Evolutionary conservation across 1,284 basidiomycete genomes (phyloP), one percentile per base, ranked within the genome.

Genomic region (Jaminaea rosea): DNA sequence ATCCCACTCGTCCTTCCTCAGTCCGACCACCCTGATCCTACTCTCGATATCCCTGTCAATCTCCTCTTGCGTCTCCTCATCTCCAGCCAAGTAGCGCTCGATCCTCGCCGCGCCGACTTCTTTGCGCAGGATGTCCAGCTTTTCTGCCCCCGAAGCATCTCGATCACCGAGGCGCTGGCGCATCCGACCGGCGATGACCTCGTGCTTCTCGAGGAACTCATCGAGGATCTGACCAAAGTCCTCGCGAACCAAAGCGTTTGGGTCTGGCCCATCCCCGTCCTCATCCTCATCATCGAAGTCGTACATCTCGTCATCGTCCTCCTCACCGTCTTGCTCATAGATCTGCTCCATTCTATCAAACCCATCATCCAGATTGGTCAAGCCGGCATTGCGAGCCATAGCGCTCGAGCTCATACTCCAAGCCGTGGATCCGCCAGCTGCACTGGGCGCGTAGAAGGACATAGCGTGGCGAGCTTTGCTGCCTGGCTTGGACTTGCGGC

Each of bases 171-270:
- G 59, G 4, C 55, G 48, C 47, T 80, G 85, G 56, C 83, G 84
- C 78, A 93, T 82, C 71, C 88, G 88, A 48, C 78, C 76, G 26
- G 89, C 87, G 21, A 90, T 88, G n/a, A 88, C 77, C 72, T 98
- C 93, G 69, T 88, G 96, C 64, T 88, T 86, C 48, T 87, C 84
- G 53, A 98, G 78, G 74, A 98, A 98, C 67, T 96, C 89, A 74
- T 93, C 84, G 79, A 98, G 84, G 79, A 97, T 89, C 0, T 79
- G 77, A 46, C 88, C 84, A 72, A 97, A 93, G 75, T 97, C 93
- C 60, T 86, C 85, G 83, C 78, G 77, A 13, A 81, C 80, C 34
- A 85, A 79, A 47, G 83, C 77, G 55, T 81, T 79, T 3, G 86
- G 87, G 32, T 88, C 78, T 61, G 82, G 82, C 49, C 78, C 77